These are phyloP conservation scores for Wallacemonas sp. DNA, from an alignment of 208 protist species.

Conservation along the genomic window DNA sequence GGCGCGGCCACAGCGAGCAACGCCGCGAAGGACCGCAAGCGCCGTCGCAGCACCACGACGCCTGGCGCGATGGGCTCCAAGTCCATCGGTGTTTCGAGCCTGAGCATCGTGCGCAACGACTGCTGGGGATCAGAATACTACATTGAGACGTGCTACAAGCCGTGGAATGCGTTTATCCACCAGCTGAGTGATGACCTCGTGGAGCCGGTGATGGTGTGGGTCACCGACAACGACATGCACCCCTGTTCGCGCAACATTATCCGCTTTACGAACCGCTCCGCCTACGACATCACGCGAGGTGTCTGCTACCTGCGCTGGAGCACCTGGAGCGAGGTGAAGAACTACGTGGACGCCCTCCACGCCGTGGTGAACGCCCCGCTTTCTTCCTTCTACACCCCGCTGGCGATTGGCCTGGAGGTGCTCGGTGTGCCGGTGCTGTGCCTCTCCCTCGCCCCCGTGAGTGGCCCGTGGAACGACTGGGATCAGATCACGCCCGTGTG, in stretches of 20 bases:
- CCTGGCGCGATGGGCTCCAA: neutral
- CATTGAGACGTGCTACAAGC: slow-evolving; percentile 40
- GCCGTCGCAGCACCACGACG: neutral
- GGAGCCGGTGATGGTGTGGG: slow-evolving; percentile 38
- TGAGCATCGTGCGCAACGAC: slow-evolving; percentile 37
- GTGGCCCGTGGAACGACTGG: slow-evolving; percentile 41
- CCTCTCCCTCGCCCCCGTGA: slow-evolving; percentile 42
- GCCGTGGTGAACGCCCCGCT: slow-evolving; percentile 49
- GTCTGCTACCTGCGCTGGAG: slow-evolving; percentile 49
- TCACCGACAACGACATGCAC: slow-evolving; percentile 33
- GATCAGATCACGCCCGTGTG: slow-evolving; percentile 32
- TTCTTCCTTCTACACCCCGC: slow-evolving; percentile 39
- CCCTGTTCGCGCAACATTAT: slow-evolving; percentile 25
- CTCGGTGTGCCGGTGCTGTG: slow-evolving; percentile 43
- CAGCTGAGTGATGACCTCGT: slow-evolving; percentile 31
- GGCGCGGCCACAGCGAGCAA: neutral
- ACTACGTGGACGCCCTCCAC: slow-evolving; percentile 44
- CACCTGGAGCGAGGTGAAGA: slow-evolving; percentile 36
- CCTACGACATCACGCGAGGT: slow-evolving; percentile 38
- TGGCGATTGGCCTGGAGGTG: slow-evolving; percentile 50
- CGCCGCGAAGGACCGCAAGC: neutral
- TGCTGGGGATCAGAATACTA: slow-evolving; percentile 49
- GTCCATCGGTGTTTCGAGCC: slow-evolving; percentile 23
- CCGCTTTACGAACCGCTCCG: slow-evolving; percentile 36
- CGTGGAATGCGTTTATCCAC: slow-evolving; percentile 39